Evolutionary conservation across 2,329 filamentous ascomycete species (phyloP).

Genomic region (Fusarium camptoceras): DNA sequence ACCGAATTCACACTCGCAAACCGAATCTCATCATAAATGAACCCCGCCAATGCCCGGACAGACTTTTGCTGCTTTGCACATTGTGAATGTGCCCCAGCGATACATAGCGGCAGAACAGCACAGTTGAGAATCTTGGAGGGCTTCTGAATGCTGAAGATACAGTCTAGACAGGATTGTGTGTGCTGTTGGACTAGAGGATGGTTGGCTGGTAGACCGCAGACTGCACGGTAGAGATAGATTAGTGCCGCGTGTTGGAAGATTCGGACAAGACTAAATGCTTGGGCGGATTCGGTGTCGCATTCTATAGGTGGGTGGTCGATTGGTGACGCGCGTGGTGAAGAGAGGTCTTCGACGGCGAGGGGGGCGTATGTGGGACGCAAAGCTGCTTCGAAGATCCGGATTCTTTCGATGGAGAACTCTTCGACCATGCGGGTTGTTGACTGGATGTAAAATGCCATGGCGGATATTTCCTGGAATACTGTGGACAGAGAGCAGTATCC

Average conservation of each 20-base stretch:
- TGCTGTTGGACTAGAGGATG: slow-evolving; percentile 57
- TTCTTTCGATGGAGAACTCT: slow-evolving; percentile 46
- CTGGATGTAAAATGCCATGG: slow-evolving; percentile 48
- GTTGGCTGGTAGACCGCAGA: slow-evolving; percentile 54
- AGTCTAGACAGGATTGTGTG: slow-evolving; percentile 52
- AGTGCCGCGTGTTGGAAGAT: slow-evolving; percentile 57
- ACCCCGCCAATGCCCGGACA: slow-evolving; percentile 33
- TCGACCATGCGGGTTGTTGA: slow-evolving; percentile 25
- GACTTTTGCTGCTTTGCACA: slow-evolving; percentile 44
- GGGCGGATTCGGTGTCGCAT: slow-evolving; percentile 47
- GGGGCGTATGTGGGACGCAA: slow-evolving; percentile 46
- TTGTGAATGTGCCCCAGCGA: slow-evolving; percentile 53
- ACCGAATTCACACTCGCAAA: slow-evolving; percentile 54
- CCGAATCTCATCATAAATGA: slow-evolving; percentile 50
- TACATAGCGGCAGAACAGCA: slow-evolving; percentile 53
- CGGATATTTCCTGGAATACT: slow-evolving; percentile 50
- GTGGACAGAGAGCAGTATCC: slow-evolving; percentile 51
- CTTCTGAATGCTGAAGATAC: slow-evolving; percentile 52
- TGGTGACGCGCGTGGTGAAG: neutral
- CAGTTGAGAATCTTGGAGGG: slow-evolving; percentile 55
- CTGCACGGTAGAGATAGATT: slow-evolving; percentile 57
- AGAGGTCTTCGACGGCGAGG: slow-evolving; percentile 43
- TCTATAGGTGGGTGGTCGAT: slow-evolving; percentile 4
- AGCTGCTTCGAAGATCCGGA: slow-evolving; percentile 46
- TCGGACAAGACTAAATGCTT: slow-evolving; percentile 52